Percentiles rank a stretch among this genome's conserved stretches.
These are phyloP conservation scores for Tuber borchii DNA, from an alignment of 495 filamentous ascomycete species.

Conservation along the genomic window DNA sequence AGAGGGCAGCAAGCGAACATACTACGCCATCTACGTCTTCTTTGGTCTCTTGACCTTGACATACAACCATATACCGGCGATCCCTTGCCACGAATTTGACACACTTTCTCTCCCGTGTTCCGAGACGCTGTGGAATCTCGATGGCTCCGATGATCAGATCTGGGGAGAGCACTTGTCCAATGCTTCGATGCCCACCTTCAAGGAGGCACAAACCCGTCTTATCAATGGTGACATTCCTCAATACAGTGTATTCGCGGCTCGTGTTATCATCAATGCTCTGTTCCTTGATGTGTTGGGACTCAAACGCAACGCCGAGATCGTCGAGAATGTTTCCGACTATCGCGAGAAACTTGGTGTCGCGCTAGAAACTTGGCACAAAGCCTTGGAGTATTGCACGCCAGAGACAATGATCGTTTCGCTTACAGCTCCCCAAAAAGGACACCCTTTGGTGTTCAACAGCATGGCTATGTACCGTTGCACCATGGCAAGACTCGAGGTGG, in stretches of 20 bases:
- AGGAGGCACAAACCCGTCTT: constrained; percentile 86
- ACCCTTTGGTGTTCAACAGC: constrained; percentile 96
- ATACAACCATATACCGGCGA: constrained; percentile 95
- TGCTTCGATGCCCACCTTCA: constrained; percentile 71
- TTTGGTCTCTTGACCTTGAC: constrained; percentile 92
- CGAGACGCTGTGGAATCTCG: constrained; percentile 89
- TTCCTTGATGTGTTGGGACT: constrained; percentile 99
- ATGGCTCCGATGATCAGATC: constrained; percentile 65
- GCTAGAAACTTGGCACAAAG: constrained; percentile 96
- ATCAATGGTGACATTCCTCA: constrained; percentile 86
- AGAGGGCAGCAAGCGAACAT: constrained; percentile 91
- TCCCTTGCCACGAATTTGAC: constrained; percentile 97
- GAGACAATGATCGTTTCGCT: constrained; percentile 85
- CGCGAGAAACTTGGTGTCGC: constrained; percentile 75
- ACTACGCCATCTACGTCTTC: constrained; percentile 99
- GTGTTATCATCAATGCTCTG: constrained; percentile 97
- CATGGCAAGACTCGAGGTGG: constrained; percentile 84
- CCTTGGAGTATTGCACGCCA: constrained; percentile 85
- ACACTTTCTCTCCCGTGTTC: constrained; percentile 85
- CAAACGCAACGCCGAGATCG: constrained; percentile 90
- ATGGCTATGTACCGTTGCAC: constrained; percentile 97
- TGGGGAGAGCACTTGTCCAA: constrained; percentile 72
- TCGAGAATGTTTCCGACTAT: constrained; percentile 97
- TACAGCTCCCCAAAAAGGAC: constrained; percentile 93
- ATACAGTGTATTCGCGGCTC: constrained; percentile 95